Evolutionary conservation across 345 rosid genomes (phyloP), one percentile per base, ranked within the genome.

Genomic region (Brassica rapa): DNA sequence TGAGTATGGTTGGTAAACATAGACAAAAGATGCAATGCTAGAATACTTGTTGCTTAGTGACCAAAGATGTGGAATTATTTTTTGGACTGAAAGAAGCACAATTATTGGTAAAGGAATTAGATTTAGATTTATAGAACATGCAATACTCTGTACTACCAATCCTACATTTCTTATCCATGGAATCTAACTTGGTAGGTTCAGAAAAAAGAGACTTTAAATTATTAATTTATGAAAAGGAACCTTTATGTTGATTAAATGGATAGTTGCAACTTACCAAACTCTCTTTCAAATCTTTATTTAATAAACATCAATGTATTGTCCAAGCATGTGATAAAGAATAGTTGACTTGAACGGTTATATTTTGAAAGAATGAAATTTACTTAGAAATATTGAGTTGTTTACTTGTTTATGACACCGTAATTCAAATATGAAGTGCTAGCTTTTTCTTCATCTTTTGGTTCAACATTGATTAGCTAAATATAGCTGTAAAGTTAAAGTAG

Each of bases 261-360:
- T 75, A 71, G 76, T 80, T 80, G 83, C 25, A 75, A 75, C 83
- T 46, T 71, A 80, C 83, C 83, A 70, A 80, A 75, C 80, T 75
- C 46, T 75, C 76, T 62, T 74, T 72, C 1, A 10, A 43, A 55
- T 27, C 66, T 70, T 80, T 53, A 60, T 59, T 10, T 39, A 79
- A 73, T 73, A 43, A 69, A 75, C 61, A 75, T 74, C 68, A 70
- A 64, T 80, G 65, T 70, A 63, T 60, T 70, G 75, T 75, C 79
- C 75, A 80, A n/a, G 23, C 24, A 27, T 33, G 82, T 66, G 55
- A 80, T 74, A 63, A 53, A 56, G 61, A 51, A 41, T 49, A 51
- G 51, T 62, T 53, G 51, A 37, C 71, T 74, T 62, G 35, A 79
- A 73, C 60, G 74, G 59, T 51, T 73, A 60, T 68, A 62, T 61